These are phyloP conservation scores for Wickerhamiella siamensis DNA, from an alignment of 805 yeast species.

Conservation along the genomic window DNA sequence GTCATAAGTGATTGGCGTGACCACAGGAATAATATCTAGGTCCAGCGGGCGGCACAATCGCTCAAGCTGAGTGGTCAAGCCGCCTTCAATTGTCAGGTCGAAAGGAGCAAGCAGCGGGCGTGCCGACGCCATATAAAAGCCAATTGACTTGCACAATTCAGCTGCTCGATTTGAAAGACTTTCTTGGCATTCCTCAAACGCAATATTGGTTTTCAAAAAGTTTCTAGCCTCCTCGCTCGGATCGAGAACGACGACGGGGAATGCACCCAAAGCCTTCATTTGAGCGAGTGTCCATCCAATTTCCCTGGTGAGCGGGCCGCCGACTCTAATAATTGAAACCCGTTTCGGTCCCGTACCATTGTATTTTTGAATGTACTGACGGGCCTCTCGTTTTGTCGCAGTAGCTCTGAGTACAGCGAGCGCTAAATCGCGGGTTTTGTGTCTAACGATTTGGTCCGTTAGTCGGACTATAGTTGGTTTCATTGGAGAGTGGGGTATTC, in stretches of 20 bases:
- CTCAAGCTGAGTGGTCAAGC: constrained; percentile 25
- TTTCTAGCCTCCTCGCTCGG: constrained; percentile 21
- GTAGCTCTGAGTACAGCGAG: constrained; percentile 75
- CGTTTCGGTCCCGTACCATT: constrained; percentile 23
- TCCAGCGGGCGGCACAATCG: constrained; percentile 30
- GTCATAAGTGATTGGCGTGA: constrained; percentile 58
- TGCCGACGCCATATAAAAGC: constrained; percentile 9
- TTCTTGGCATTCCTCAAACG: constrained; percentile 12
- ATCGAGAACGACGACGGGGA: constrained; percentile 57
- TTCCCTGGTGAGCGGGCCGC: constrained; percentile 10
- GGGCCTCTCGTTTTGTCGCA: constrained; percentile 87
- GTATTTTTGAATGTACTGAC: constrained; percentile 63
- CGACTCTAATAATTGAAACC: constrained; percentile 24
- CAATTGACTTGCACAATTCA: background rate
- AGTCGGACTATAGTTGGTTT: background rate
- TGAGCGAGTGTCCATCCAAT: constrained; percentile 42
- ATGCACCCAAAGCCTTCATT: constrained; percentile 49
- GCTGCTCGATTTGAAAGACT: background rate
- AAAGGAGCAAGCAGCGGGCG: constrained; percentile 28
- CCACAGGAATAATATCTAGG: constrained; percentile 33
- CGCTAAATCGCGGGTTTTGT: constrained; percentile 38
- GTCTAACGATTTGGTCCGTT: background rate
- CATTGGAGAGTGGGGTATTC: too few relatives aligned
- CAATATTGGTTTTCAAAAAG: constrained; percentile 19
- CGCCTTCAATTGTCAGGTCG: constrained; percentile 20